These are phyloP conservation scores for Rugonectria rugulosa DNA, from an alignment of 2,329 filamentous ascomycete genomes.

Conservation along the genomic window DNA sequence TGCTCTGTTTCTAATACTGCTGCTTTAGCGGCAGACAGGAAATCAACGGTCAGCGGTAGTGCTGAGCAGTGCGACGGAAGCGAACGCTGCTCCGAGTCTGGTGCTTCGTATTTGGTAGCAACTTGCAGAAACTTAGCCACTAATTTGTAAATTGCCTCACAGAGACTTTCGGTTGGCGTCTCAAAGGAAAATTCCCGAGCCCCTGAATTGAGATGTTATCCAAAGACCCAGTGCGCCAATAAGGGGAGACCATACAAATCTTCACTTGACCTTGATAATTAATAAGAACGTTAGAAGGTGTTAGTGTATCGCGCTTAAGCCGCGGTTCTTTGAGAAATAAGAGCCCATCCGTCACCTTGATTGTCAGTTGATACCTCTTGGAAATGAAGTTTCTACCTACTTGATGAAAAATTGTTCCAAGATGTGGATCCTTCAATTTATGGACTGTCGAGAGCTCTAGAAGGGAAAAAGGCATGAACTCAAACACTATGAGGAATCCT, in stretches of 20 bases:
- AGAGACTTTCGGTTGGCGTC: background rate
- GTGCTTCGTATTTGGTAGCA: background rate
- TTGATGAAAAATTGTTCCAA: background rate
- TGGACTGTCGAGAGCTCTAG: background rate
- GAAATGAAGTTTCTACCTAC: background rate
- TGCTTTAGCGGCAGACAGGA: background rate
- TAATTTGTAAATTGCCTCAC: background rate
- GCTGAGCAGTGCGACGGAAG: background rate
- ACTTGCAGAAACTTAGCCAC: background rate
- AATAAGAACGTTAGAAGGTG: background rate
- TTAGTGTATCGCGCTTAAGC: background rate
- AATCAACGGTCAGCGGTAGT: background rate
- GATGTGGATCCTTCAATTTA: background rate
- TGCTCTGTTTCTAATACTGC: background rate
- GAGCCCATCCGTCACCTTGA: background rate
- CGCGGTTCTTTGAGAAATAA: background rate
- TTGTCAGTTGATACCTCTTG: background rate
- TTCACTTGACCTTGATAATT: background rate
- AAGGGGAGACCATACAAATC: background rate
- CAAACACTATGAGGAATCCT: background rate
- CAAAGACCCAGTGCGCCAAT: background rate
- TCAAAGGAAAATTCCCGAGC: background rate
- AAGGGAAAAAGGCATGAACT: background rate
- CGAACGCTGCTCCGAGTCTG: background rate
- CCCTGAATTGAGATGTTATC: background rate